Evolutionary conservation across 106 monocot genomes (phyloP), one percentile per base, ranked within the genome.

Genomic region (Cymbidium sinense): DNA sequence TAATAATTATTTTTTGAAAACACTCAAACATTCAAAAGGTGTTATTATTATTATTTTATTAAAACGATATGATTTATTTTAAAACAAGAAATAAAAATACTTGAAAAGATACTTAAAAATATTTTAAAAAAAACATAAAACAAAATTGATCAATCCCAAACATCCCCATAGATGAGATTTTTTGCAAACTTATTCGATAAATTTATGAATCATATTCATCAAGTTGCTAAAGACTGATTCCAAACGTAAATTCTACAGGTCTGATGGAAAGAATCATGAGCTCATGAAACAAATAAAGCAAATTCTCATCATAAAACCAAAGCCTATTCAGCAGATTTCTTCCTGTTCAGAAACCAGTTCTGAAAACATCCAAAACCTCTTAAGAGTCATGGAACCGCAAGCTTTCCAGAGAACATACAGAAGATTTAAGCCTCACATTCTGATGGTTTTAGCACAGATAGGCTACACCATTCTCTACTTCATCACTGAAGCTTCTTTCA

Each of bases 401-500:
- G 61, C 61, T 61, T 61, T n/a, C 27, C 23, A 61, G 30, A 64
- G 77, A 50, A 73, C 72, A 47, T 90, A 35, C 76, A 84, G 34
- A 78, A 88, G 84, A 77, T 91, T 87, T 75, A 91, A 89, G 80
- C 82, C 95, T 19, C 91, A 96, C 58, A 15, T 89, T 18, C 90
- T 96, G 70, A 96, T 96, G 95, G 51, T 77, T 52, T 75, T 91
- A 39, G 72, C 74, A 58, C 95, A 96, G 74, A 23, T 91, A n/a
- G 93, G 93, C 10, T 96, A 93, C 52, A 96, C 95, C 36, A 70
- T 91, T 58, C 81, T 96, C 34, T 96, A 96, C 81, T 93, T 96
- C 91, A 80, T 96, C 76, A 89, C 93, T 0, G 91, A 96, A 83
- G 91, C 96, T 23, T 86, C 93, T 27, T 96, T 96, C 83, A 88